Evolutionary conservation across 164 flowering plant species (phyloP), one percentile per base, ranked within the genome.

Genomic region (Nelumbo lutea): DNA sequence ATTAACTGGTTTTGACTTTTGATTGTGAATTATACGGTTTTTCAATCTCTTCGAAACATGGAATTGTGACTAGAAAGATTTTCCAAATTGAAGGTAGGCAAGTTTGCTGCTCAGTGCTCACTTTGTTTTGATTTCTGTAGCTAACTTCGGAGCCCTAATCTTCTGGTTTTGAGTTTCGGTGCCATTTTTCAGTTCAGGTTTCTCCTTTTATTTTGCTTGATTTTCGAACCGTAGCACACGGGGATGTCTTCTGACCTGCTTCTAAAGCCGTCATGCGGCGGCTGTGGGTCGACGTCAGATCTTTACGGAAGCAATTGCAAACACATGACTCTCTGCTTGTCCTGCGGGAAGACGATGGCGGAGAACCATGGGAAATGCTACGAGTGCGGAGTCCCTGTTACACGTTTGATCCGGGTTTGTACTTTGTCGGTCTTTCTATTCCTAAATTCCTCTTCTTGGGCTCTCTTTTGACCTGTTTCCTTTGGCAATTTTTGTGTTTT

Each of bases 251-350:
- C 79, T 9, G 98, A 90, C 86, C 81, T 95, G 74, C 10, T 80
- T n/a, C 58, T 92, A 81, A 89, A 88, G 79, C 81, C 90, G 57
- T 59, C 84, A 41, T 95, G 99, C 68, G 68, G 84, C 47, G 86
- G 88, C 1, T 95, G 99, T 67, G 86, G 91, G 48, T 78, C 91
- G 11, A 67, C 81, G 6, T 57, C 77, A 44, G 96, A 96, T 27
- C 82, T 92, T 8, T 96, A 96, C 14, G 97, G 99, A 42, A 96
- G 96, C 82, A 86, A 81, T 68, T 96, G 99, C 85, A 96, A 92
- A 84, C 99, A 96, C 80, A 79, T 92, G 91, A 96, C 99, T 39
- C 84, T 96, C 41, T 96, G 99, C 72, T 67, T 83, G 64, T 71
- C 80, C 0, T 96, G 99, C 62, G 99, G 99, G 15, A 90, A 85